A percentile compares a stretch with the other conserved stretches of the same genome.
Evolutionary conservation across 352 stramenopile species (phyloP).

Genomic region (Salisapilia sapeloensis): DNA sequence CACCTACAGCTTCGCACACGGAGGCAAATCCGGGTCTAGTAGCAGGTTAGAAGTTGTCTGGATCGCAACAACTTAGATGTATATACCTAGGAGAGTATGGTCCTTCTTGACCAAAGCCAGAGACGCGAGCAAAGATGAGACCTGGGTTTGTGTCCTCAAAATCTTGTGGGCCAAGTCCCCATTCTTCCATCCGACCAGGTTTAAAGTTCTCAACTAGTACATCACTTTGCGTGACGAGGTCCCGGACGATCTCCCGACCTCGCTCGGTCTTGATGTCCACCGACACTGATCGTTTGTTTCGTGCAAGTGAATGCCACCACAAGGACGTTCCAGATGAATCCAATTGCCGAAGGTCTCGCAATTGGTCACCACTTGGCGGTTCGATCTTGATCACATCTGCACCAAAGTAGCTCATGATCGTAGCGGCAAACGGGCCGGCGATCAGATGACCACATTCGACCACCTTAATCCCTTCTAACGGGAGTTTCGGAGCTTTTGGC

Average conservation of each 20-base stretch:
- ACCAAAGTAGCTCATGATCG: conserved; percentile 80
- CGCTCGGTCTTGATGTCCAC: conserved; percentile 66
- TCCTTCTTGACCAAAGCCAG: conserved; percentile 67
- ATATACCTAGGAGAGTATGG: conserved; percentile 45
- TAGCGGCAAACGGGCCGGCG: conserved; percentile 59
- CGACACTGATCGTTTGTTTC: conserved; percentile 75
- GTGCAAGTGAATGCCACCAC: conserved; percentile 81
- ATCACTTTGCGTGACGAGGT: conserved; percentile 59
- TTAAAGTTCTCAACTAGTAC: conserved; percentile 84
- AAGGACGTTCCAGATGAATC: conserved; percentile 59
- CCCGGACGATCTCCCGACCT: conserved; percentile 39
- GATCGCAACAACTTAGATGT: background rate
- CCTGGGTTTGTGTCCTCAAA: conserved; percentile 63
- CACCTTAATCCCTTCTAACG: conserved; percentile 53
- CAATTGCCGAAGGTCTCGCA: conserved; percentile 63
- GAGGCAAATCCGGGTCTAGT: conserved; percentile 62
- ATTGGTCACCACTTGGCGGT: conserved; percentile 63
- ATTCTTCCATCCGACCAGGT: conserved; percentile 78
- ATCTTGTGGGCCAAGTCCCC: conserved; percentile 52
- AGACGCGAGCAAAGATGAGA: conserved; percentile 74
- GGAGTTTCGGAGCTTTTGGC: conserved; percentile 9
- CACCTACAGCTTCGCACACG: conserved; percentile 75
- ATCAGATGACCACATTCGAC: conserved; percentile 72
- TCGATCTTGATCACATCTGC: conserved; percentile 86
- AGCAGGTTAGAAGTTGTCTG: conserved; percentile 1